Base-by-base conservation (phyloP, 768 basidiomycete species). In the Agrocybe pediades region DNA sequence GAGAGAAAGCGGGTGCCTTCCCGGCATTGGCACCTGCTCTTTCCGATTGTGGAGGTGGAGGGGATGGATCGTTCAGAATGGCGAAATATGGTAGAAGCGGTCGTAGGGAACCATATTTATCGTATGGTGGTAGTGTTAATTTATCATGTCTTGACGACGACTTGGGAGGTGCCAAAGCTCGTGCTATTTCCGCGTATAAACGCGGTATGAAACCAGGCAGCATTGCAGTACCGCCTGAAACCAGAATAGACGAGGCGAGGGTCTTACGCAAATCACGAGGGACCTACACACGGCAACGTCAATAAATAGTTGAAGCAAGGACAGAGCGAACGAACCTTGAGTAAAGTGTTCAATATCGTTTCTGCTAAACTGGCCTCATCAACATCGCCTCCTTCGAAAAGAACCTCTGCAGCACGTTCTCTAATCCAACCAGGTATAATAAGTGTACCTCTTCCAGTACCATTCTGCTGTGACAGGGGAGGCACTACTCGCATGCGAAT, bases 391-490 rank as follows among this genome's bases (percentile, higher is more conserved):
- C 87, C 87, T 65, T 92, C 91, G 57, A 97, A 98, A 9, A 98
- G 73, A 5, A 96, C 80, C 68, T 98, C 97, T 1, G 95, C 86
- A 1, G 89, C 89, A 13, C 95, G 79, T 67, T 98, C 96, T 40
- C 96, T 74, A 36, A 99, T 80, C 97, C 97, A 99, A 2, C 96
- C 96, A 1, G 96, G 96, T 41, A 98, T 83, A 41, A 91, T 76
- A 42, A 97, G 68, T 0, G 87, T 92, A 0, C 90, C 93, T 7
- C 80, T 74, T 2, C 90, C 91, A 1, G 88, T 87, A 0, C 88
- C 87, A 11, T 76, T 73, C 60, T 85, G 86, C 62, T 89, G 87
- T 11, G 81, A 74, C 2, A 71, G 65, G 6, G 91, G 88, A 24
- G 90, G 88, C 15, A 76, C 70, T 19, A 92, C 88, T 2, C 77